A percentile compares a stretch with the other conserved stretches of the same genome.
These are phyloP conservation scores for Polyporus arcularius DNA, from an alignment of 768 basidiomycete species.

Conservation along the genomic window DNA sequence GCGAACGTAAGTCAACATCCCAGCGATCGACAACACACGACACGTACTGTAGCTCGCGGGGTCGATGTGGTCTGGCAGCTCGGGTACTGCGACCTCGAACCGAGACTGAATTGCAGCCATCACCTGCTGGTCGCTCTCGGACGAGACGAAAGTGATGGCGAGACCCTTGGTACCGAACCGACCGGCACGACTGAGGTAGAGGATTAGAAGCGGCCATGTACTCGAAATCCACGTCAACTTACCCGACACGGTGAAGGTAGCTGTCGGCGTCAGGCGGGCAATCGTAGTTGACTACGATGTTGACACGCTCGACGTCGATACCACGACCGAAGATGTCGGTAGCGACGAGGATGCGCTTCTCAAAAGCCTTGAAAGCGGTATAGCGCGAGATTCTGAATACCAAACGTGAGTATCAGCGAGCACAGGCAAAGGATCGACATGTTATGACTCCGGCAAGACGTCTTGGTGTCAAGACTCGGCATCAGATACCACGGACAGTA, in stretches of 20 bases:
- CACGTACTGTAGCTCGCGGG: slow-evolving; percentile 92
- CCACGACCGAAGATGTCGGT: slow-evolving; percentile 99
- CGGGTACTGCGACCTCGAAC: slow-evolving; percentile 96
- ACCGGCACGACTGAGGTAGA: slow-evolving; percentile 77
- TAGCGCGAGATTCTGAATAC: slow-evolving; percentile 82
- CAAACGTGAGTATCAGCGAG: slow-evolving; percentile 8
- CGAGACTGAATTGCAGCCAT: slow-evolving; percentile 93
- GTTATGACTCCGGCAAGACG: too few species aligned
- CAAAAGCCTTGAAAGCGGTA: slow-evolving; percentile 98
- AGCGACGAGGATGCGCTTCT: slow-evolving; percentile 98
- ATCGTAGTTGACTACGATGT: slow-evolving; percentile 99
- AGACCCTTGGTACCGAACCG: slow-evolving; percentile 99
- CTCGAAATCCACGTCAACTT: slow-evolving; percentile 27
- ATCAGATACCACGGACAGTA: too few species aligned
- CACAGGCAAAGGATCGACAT: background rate
- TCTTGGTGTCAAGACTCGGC: too few species aligned
- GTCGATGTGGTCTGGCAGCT: slow-evolving; percentile 92
- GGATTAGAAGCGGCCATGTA: background rate
- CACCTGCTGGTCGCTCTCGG: slow-evolving; percentile 90
- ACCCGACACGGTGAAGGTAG: slow-evolving; percentile 98
- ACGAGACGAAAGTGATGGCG: slow-evolving; percentile 94
- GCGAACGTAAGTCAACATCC: background rate
- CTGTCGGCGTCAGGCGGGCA: slow-evolving; percentile 96
- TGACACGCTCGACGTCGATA: slow-evolving; percentile 99
- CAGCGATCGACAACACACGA: background rate